Base-by-base conservation (phyloP, 805 yeast species). In the Wickerhamiella occidentalis region DNA sequence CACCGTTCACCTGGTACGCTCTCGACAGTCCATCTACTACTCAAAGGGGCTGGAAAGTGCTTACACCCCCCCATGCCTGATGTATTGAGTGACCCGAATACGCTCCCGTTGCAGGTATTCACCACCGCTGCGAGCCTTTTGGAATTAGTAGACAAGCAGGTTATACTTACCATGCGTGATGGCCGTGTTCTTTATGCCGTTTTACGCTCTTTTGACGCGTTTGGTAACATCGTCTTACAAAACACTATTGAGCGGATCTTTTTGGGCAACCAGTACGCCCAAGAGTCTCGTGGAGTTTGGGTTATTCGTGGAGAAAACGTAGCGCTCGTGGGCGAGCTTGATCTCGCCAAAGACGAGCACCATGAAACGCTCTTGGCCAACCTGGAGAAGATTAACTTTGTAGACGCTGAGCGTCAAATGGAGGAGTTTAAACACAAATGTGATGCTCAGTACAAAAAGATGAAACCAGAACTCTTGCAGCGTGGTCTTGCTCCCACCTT, bases 281-380 rank as follows among this genome's bases (percentile, higher is more conserved):
- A 90, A 63, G 70, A 69, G n/a, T 72, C 72, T 46, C 75, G 82
- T 48, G 96, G 95, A 8, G 84, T 85, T 46, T 81, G 80, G 62
- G 76, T 92, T 68, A 81, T 92, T 37, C 82, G 98, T 67, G 98
- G 98, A 54, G 98, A 92, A 65, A 90, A 90, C 59, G 92, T 92
- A 7, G 92, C 88, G 8, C 77, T 88, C 79, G 64, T 92, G 63
- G 98, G 97, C 18, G 96, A 90, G 64, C 76, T 90, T 54, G 96
- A 88, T 64, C 82, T 86, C 54, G 95, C 85, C 61, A 75, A 70
- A 54, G 95, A 87, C 65, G 94, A 84, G 60, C 76, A 69, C 21
- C 40, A 51, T 19, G 61, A 58, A 44, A 13, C 48, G 53, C 83
- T 83, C 47, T 65, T 84, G 57, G 71, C 71, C 37, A 65, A 68